Base-by-base conservation (phyloP, 163 green algal species). In the Chloromonas sp. region DNA sequence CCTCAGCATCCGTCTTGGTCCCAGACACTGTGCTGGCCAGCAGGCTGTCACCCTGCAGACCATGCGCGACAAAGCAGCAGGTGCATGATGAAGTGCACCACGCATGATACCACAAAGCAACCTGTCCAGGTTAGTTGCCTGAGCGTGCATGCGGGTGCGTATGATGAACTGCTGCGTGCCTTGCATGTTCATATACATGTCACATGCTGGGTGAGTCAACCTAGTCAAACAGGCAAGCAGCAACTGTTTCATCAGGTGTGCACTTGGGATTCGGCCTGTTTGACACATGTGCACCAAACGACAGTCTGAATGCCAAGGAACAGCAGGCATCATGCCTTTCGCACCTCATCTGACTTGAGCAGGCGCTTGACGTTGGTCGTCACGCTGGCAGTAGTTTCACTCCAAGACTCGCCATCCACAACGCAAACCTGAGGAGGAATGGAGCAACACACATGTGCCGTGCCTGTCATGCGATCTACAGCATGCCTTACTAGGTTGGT, bases 381-480 rank as follows among this genome's bases (percentile, higher is more conserved):
- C 0, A 84, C 85, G 14, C 70, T 60, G 2, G 86, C n/a, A 2
- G 86, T 71, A 3, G 57, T 74, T 58, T 87, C 83, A 60, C 81
- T 91, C 84, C 89, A 94, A 15, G 89, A 91, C 61, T 95, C 92
- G 61, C 92, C 92, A 61, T 95, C 92, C 84, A 95, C 87, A 2
- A 93, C 89, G 13, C 82, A 92, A n/a, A 93, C 82, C 90, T 94
- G 87, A n/a, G 79, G 60, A 82, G 0, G 3, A 82, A 60, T 58
- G 36, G 36, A 36, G 36, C 36, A 36, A 36, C 36, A 36, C 36
- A 36, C 36, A 36, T 36, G 36, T 36, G 36, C 36, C 36, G 36
- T 36, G 36, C 36, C 36, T 36, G 36, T 36, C 36, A 36, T 36
- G 36, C 36, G 36, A 36, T 36, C 36, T 36, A 36, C 36, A 36